These are phyloP conservation scores for Acrodontium crateriforme DNA, from an alignment of 2,329 filamentous ascomycete species.

Conservation along the genomic window DNA sequence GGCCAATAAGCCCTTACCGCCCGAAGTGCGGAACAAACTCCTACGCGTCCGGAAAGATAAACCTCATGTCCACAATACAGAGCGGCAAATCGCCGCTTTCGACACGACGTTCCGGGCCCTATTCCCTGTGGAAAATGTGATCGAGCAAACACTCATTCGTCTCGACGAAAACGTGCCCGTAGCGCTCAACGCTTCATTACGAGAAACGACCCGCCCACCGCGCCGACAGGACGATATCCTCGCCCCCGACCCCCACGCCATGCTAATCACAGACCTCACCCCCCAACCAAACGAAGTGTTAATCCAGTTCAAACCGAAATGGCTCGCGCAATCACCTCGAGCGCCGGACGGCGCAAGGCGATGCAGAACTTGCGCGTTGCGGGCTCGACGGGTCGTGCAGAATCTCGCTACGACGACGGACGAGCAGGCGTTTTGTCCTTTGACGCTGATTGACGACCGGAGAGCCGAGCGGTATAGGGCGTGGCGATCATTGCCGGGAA, in stretches of 20 bases:
- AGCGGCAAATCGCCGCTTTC: slow-evolving; percentile 15
- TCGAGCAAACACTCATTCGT: slow-evolving; percentile 17
- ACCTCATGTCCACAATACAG: slow-evolving; percentile 14
- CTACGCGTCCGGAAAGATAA: slow-evolving; percentile 22
- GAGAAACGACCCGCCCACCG: slow-evolving; percentile 9
- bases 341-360: slow-evolving; percentile 26
- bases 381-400: slow-evolving; percentile 20
- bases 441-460: slow-evolving; percentile 24
- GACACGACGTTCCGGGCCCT: slow-evolving; percentile 15
- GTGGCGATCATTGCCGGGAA: slow-evolving; percentile 10
- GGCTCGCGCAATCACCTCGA: slow-evolving; percentile 33
- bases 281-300: slow-evolving; percentile 12
- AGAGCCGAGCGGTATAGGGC: slow-evolving; percentile 12
- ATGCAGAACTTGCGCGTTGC: slow-evolving; percentile 34
- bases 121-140: slow-evolving; percentile 17
- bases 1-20: slow-evolving; percentile 6
- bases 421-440: slow-evolving; percentile 24
- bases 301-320: slow-evolving; percentile 35
- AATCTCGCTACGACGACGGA: slow-evolving; percentile 17
- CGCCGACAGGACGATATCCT: slow-evolving; percentile 17
- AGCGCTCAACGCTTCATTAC: slow-evolving; percentile 14
- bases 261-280: slow-evolving; percentile 25
- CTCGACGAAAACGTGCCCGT: slow-evolving; percentile 10
- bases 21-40: slow-evolving; percentile 12
- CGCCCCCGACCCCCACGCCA: slow-evolving; percentile 13